A percentile compares a stretch with the other conserved stretches of the same genome.
These are phyloP conservation scores for Pisolithus orientalis DNA, from an alignment of 768 basidiomycete genomes.

Conservation along the genomic window DNA sequence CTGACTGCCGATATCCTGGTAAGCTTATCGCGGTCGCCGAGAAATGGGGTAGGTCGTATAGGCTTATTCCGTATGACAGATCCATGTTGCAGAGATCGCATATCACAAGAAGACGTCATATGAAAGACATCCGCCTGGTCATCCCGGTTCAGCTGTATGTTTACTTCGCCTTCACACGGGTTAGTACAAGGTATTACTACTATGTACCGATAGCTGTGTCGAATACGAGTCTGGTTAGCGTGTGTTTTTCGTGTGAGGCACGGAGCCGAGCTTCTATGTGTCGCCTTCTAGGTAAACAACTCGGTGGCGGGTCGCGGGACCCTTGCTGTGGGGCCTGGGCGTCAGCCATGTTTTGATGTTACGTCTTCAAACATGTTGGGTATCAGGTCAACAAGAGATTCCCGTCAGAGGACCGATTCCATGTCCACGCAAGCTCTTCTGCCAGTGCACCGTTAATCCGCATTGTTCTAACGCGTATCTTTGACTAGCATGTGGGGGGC, in stretches of 20 bases:
- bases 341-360: not conserved
- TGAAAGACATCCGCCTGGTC: slow-evolving; percentile 53
- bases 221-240: not conserved
- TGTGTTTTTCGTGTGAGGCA: not conserved
- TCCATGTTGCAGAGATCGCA: slow-evolving; percentile 54
- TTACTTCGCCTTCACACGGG: slow-evolving; percentile 20
- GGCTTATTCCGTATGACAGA: slow-evolving; percentile 15
- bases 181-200: slow-evolving; percentile 11
- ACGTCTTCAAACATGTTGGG: not conserved
- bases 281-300: no score
- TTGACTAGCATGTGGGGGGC: not conserved
- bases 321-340: not conserved
- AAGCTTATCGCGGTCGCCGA: slow-evolving; percentile 13
- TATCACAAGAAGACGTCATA: slow-evolving; percentile 47
- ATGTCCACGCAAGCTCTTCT: no score
- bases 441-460: not conserved
- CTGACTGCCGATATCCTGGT: slow-evolving; percentile 81
- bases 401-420: no score
- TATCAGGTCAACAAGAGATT: not conserved
- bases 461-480: not conserved
- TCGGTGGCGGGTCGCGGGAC: no score
- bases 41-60: not conserved
- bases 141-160: slow-evolving; percentile 26
- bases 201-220: not conserved
- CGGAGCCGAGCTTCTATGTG: no score